Conservation (phyloP, 331 rosid species). For the Telfairia occidentalis region DNA sequence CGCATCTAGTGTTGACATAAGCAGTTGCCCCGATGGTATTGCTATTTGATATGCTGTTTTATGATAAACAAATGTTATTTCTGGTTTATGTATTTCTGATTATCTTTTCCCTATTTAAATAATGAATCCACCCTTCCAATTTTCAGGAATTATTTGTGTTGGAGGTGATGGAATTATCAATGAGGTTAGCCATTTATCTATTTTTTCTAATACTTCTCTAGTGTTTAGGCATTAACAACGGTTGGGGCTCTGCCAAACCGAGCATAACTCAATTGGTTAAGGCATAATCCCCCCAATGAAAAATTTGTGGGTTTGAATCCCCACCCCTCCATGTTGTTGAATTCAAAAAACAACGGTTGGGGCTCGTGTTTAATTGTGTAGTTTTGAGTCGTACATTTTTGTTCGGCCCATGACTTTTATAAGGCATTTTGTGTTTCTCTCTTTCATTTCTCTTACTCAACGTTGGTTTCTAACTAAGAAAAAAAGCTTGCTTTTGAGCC, state of each 20-base stretch:
- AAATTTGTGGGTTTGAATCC: no score
- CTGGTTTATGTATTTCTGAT: conserved; percentile 7
- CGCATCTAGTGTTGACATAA: conserved; percentile 85
- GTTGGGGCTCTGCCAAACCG: background rate
- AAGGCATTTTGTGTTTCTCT: background rate
- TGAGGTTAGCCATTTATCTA: conserved; percentile 53
- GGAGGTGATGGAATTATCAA: conserved; percentile 99
- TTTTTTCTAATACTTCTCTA: background rate
- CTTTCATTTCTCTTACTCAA: background rate
- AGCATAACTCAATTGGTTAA: no score
- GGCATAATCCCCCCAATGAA: no score
- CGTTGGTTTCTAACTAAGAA: background rate
- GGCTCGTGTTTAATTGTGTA: background rate
- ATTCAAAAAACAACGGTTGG: no score
- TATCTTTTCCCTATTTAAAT: conserved; percentile 8
- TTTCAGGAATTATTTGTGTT: conserved; percentile 88
- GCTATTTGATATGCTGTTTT: conserved; percentile 1
- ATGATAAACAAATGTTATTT: conserved; percentile 3
- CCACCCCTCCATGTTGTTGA: no score
- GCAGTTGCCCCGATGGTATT: conserved; percentile 92
- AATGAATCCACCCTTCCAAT: conserved; percentile 10
- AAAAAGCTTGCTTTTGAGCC: background rate
- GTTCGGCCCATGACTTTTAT: background rate
- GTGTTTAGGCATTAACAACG: background rate
- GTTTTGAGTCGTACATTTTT: background rate